Base-by-base conservation (phyloP, 805 yeast genomes). In the Zygosaccharomyces bailii region DNA sequence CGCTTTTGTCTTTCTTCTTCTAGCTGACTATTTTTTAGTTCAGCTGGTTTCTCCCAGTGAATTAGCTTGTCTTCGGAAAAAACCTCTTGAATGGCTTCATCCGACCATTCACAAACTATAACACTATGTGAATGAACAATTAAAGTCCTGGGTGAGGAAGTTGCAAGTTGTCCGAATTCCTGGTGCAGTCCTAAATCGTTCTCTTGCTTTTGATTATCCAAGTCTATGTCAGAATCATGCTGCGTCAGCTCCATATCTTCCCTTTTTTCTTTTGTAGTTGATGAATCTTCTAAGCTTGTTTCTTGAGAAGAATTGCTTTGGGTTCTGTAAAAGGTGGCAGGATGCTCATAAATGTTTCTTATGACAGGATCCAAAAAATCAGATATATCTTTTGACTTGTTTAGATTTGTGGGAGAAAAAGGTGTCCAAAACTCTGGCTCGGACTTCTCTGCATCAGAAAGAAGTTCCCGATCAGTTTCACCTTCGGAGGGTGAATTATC, bases 81-180 rank as follows among this genome's bases (percentile, higher is more conserved):
- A 40, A 78, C 79, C 5, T 71, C 69, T 31, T 74, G 72, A 54
- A 74, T 74, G 1, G 66, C 59, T 1, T 66, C 72, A 2, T 66
- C 57, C 23, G 72, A 67, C 93, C 95, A 86, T 53, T 85, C 84
- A 59, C 90, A 82, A 4, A 85, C 74, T 8, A 80, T 52, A 1
- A 78, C 74, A 35, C 60, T 70, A 24, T 63, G 67, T 21, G 54
- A 56, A 1, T 44, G 48, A 11, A 74, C 51, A 20, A 70, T 44
- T n/a, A 24, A 17, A 2, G 14, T 27, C 6, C 18, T 34, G 23
- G 25, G 31, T 7, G 19, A n/a, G 16, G 10, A 13, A 20, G 29
- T 27, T 17, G 20, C 33, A n/a, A 16, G n/a, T 11, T n/a, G 20
- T 16, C 6, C 9, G 9, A 25, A 19, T 10, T 39, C 31, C 13